A percentile compares a stretch with the other conserved stretches of the same genome.
Conservation (phyloP, 1,139 yeast genomes). For the Yamadazyma sp. region DNA sequence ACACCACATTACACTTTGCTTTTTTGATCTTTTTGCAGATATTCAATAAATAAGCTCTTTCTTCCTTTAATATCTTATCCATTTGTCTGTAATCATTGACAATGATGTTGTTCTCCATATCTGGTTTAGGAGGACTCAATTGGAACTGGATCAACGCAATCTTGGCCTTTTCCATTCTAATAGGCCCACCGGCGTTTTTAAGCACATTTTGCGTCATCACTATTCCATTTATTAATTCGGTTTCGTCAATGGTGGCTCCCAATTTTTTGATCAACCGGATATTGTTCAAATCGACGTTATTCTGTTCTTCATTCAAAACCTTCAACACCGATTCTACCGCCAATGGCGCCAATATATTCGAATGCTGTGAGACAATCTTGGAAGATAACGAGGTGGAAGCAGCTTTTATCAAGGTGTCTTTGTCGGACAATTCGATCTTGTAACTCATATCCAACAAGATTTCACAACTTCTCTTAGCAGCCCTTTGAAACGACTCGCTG, state of each 20-base stretch:
- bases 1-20: constrained; percentile 91
- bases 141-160: constrained; percentile 95
- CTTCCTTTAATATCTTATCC: constrained; percentile 98
- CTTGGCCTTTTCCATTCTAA: constrained; percentile 88
- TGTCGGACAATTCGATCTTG: constrained; percentile 70
- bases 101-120: constrained; percentile 95
- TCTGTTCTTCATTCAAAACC: constrained; percentile 54
- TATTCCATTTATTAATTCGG: constrained; percentile 89
- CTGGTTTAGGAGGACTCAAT: constrained; percentile 98
- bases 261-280: constrained; percentile 88
- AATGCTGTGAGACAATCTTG: constrained; percentile 92
- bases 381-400: constrained; percentile 93
- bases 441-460: constrained; percentile 82
- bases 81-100: constrained; percentile 97
- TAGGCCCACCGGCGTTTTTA: constrained; percentile 94
- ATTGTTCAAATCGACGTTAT: constrained; percentile 81
- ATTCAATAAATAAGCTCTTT: constrained; percentile 89
- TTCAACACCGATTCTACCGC: constrained; percentile 91
- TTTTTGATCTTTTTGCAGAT: constrained; percentile 95
- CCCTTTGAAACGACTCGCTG: constrained; percentile 93
- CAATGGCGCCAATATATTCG: constrained; percentile 82
- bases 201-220: constrained; percentile 88
- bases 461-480: constrained; percentile 85
- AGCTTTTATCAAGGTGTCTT: constrained; percentile 83
- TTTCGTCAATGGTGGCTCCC: constrained; percentile 97